Conservation (phyloP, 805 yeast genomes). For the Myxozyma monticola region DNA sequence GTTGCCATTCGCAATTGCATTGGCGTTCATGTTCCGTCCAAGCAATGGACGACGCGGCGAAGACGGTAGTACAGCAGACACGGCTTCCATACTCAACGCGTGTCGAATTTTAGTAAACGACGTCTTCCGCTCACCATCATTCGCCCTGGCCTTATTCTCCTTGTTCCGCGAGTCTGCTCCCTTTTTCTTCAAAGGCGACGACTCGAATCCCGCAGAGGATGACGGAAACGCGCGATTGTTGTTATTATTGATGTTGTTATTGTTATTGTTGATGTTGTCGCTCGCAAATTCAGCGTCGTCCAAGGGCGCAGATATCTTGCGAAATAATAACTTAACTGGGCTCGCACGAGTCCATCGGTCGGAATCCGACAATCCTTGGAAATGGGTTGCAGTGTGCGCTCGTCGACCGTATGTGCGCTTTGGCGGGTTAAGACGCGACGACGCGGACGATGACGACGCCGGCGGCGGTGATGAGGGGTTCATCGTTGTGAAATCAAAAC, state of each 20-base stretch:
- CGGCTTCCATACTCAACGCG: slow-evolving; percentile 9
- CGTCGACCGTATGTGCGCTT: slow-evolving; percentile 23
- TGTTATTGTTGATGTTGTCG: background rate
- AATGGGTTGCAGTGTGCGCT: slow-evolving; percentile 15
- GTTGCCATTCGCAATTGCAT: background rate
- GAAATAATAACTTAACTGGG: slow-evolving; percentile 13
- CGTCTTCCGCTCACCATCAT: background rate
- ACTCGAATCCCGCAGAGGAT: background rate
- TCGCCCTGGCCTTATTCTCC: too few relatives aligned
- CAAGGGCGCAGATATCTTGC: too few relatives aligned
- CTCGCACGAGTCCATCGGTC: slow-evolving; percentile 24
- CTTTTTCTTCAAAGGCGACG: slow-evolving; percentile 5
- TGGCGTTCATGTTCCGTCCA: slow-evolving; percentile 4
- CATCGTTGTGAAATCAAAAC: too few relatives aligned
- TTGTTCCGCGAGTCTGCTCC: background rate
- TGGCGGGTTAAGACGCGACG: background rate
- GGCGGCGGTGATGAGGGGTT: too few relatives aligned
- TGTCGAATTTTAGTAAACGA: slow-evolving; percentile 6
- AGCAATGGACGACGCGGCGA: slow-evolving; percentile 10
- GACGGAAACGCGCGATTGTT: too few relatives aligned
- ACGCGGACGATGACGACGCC: background rate
- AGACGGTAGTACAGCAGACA: slow-evolving; percentile 5
- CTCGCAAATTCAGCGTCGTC: background rate
- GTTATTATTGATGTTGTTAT: background rate
- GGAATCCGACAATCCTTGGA: slow-evolving; percentile 22